phyloP scores from a whole-genome alignment of 106 monocot genomes.

The Dendrobium catenatum region DNA sequence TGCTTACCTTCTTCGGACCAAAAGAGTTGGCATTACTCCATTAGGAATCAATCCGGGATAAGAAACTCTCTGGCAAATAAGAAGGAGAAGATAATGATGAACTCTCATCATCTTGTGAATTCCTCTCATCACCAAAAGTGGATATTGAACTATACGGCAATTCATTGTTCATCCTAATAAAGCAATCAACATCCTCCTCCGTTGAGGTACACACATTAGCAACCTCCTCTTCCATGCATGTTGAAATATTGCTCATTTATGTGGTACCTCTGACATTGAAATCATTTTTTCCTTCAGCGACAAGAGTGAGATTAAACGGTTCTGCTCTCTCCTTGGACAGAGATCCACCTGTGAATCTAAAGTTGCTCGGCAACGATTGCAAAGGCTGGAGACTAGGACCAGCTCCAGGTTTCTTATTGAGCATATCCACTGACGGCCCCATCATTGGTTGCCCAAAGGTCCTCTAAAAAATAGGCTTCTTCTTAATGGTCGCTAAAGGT shows the following conservation, averaged over 20 bases:
- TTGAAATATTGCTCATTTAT: background rate
- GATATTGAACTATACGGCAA: constrained; percentile 54
- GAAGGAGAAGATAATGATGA: background rate
- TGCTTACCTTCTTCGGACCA: constrained; percentile 14
- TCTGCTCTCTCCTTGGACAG: background rate
- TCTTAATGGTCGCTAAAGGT: no score
- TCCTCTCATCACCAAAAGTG: constrained; percentile 12
- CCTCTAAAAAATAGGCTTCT: no score
- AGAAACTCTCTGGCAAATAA: constrained; percentile 10
- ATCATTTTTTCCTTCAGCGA: background rate
- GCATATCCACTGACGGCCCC: background rate
- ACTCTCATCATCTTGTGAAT: constrained; percentile 7
- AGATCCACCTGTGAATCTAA: constrained; percentile 16
- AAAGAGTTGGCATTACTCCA: constrained; percentile 15
- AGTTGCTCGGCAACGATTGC: constrained; percentile 16
- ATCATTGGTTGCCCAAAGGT: background rate
- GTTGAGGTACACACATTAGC: background rate
- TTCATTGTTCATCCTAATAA: constrained; percentile 26
- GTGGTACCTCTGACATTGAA: background rate
- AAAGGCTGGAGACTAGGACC: constrained; percentile 9
- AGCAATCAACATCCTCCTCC: constrained; percentile 13
- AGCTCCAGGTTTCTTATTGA: constrained; percentile 9
- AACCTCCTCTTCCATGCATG: background rate
- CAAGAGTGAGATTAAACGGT: background rate
- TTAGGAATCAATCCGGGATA: constrained; percentile 11